Conservation (phyloP, 805 yeast genomes). For the Sugiyamaella marilandica region DNA sequence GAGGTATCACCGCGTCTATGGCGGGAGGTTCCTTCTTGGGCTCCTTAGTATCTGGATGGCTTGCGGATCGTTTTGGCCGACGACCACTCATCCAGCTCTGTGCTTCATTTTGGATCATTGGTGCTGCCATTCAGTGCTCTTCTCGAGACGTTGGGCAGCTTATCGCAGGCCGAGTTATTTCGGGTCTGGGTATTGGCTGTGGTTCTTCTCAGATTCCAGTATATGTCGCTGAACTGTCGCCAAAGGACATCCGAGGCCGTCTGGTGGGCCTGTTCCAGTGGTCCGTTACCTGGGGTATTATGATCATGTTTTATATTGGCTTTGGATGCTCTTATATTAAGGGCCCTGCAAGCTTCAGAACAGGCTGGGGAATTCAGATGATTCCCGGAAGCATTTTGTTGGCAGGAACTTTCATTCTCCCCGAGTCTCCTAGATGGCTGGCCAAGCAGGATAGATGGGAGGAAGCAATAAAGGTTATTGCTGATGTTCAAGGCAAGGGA, state of each 20-base stretch:
- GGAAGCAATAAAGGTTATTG: conserved; percentile 39
- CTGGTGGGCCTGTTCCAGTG: conserved; percentile 60
- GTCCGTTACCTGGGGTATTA: conserved; percentile 58
- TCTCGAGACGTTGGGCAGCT: conserved; percentile 41
- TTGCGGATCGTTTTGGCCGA: conserved; percentile 55
- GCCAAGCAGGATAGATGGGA: conserved; percentile 47
- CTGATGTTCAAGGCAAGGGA: conserved; percentile 32
- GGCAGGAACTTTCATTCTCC: conserved; percentile 38
- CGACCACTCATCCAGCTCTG: conserved; percentile 49
- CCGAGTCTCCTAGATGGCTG: conserved; percentile 42
- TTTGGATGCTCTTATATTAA: conserved; percentile 46
- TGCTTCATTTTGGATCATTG: conserved; percentile 54
- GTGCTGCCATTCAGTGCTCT: conserved; percentile 52
- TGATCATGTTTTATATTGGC: conserved; percentile 54
- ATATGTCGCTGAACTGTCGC: conserved; percentile 60
- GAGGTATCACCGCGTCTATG: conserved; percentile 69
- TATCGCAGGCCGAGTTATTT: conserved; percentile 52
- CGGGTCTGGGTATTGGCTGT: conserved; percentile 63
- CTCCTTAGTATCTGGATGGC: conserved; percentile 49
- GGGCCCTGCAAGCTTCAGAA: conserved; percentile 51
- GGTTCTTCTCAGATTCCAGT: conserved; percentile 65
- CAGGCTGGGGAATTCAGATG: conserved; percentile 57
- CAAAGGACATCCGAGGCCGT: conserved; percentile 54
- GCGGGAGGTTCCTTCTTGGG: conserved; percentile 75
- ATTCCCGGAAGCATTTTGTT: conserved; percentile 47